Evolutionary conservation across 768 basidiomycete genomes (phyloP).

Genomic region (Termitomyces sp.): DNA sequence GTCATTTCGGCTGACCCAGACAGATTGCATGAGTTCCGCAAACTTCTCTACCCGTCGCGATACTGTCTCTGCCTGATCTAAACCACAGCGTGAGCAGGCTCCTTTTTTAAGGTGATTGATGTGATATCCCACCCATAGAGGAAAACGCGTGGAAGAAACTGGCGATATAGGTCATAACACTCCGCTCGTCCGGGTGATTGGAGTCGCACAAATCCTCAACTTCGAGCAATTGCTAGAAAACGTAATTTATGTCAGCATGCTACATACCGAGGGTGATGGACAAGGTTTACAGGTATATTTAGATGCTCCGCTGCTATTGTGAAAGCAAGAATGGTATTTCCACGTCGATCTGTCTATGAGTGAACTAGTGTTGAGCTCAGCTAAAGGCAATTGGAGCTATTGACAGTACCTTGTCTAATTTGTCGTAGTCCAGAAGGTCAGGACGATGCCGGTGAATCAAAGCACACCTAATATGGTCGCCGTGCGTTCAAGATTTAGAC

Average conservation of each 20-base stretch:
- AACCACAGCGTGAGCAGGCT: slow-evolving; percentile 5
- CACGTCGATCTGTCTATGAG: slow-evolving; percentile 66
- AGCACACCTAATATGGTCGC: slow-evolving; percentile 66
- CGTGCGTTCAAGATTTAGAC: slow-evolving; percentile 7
- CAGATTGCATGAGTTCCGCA: slow-evolving; percentile 90
- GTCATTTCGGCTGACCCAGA: slow-evolving; percentile 86
- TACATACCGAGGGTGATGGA: background rate
- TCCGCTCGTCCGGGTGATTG: slow-evolving; percentile 88
- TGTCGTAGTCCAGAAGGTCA: slow-evolving; percentile 88
- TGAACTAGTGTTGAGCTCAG: slow-evolving; percentile 8
- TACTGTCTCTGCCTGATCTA: slow-evolving; percentile 94
- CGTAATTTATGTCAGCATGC: background rate
- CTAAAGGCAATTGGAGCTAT: background rate
- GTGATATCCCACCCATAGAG: slow-evolving; percentile 69
- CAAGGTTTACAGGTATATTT: slow-evolving; percentile 75
- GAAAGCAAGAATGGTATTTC: slow-evolving; percentile 87
- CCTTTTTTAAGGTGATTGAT: background rate
- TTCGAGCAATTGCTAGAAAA: slow-evolving; percentile 83
- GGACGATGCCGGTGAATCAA: slow-evolving; percentile 97
- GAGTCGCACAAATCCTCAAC: slow-evolving; percentile 93
- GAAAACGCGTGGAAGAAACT: slow-evolving; percentile 98
- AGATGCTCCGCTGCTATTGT: slow-evolving; percentile 83
- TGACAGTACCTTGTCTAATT: slow-evolving; percentile 67
- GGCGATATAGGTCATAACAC: slow-evolving; percentile 98
- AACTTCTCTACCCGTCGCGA: slow-evolving; percentile 94